A percentile compares a stretch with the other conserved stretches of the same genome.
phyloP scores from a whole-genome alignment of 75 land plant genomes.

The Pinus albicaulis region DNA sequence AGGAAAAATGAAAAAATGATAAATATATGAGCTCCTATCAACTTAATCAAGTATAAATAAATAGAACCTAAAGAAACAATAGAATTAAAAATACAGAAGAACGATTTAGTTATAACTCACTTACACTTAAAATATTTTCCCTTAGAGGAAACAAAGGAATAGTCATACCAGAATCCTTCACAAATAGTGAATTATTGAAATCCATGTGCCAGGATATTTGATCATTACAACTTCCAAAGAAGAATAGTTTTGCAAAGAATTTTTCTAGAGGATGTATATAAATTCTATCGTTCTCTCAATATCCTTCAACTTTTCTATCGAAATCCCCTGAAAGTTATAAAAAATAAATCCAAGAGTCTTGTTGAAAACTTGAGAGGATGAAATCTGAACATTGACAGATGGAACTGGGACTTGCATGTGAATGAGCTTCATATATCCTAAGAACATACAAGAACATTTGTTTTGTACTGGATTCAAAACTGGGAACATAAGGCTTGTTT shows the following conservation, averaged over 20 bases:
- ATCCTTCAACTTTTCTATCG: constrained; percentile 30
- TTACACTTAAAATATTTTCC: background rate
- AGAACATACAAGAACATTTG: constrained; percentile 1
- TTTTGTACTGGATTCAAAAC: constrained; percentile 20
- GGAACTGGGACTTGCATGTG: constrained; percentile 36
- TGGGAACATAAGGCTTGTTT: constrained; percentile 19
- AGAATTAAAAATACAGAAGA: too few species aligned
- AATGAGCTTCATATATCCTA: constrained; percentile 4
- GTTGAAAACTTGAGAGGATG: constrained; percentile 16
- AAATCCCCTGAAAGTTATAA: constrained; percentile 22
- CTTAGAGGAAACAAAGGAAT: background rate
- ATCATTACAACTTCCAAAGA: constrained; percentile 14
- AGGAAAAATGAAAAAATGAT: too few species aligned
- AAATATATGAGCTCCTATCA: too few species aligned
- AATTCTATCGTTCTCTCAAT: constrained; percentile 30
- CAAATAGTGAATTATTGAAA: background rate
- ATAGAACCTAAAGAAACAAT: too few species aligned
- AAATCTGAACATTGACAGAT: constrained; percentile 39
- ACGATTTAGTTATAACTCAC: too few species aligned
- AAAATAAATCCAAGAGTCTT: constrained; percentile 39
- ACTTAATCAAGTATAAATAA: too few species aligned
- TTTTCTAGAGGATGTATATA: constrained; percentile 17
- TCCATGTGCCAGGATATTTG: background rate
- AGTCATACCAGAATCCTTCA: constrained; percentile 15
- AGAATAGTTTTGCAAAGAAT: constrained; percentile 31